Base-by-base conservation (phyloP, 805 yeast genomes). In the Ogataea chonburiensis region DNA sequence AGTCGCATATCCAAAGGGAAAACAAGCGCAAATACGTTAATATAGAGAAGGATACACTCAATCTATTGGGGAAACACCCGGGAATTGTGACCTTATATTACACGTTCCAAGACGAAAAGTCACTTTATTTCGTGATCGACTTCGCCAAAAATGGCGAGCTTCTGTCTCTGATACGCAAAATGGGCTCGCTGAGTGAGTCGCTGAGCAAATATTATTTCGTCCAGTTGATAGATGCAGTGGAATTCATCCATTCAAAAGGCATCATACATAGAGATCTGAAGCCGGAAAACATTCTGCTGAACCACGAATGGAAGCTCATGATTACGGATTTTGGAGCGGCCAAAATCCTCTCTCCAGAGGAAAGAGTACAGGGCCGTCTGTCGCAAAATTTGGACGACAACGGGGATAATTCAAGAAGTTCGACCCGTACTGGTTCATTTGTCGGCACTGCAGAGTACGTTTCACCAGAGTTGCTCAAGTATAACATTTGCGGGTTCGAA, bases 321-420 rank as follows among this genome's bases (percentile, higher is more conserved):
- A 81, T 93, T 38, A 93, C 98, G 2, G 98, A 93, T 63, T 93
- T 93, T 61, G 98, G 98, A 8, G 95, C 98, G n/a, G 98, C 98
- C 1, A 87, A 86, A 57, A 66, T 86, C 5, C 63, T 86, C 11
- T 75, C 74, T 2, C 58, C 54, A n/a, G 69, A 63, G 18, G 64
- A 58, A 22, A 63, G 68, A 31, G 11, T 15, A 10, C 32, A 24
- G 17, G 42, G 43, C 11, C 32, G 55, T 12, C 55, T 52, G n/a
- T 37, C 43, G 10, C 37, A 31, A 14, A 17, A 36, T 4, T 39
- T 37, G 19, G 48, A 42, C 24, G 38, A 38, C 17, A 40, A 42
- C 10, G 46, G 45, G 5, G 50, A 34, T 12, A 40, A 33, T 30
- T 42, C 51, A 15, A 42, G 56, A 59, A 19, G 72, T 60, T 68